Percentiles rank a stretch among this genome's conserved stretches.
phyloP scores from a whole-genome alignment of 2,329 filamentous ascomycete genomes.

The Paramyrothecium sp. region DNA sequence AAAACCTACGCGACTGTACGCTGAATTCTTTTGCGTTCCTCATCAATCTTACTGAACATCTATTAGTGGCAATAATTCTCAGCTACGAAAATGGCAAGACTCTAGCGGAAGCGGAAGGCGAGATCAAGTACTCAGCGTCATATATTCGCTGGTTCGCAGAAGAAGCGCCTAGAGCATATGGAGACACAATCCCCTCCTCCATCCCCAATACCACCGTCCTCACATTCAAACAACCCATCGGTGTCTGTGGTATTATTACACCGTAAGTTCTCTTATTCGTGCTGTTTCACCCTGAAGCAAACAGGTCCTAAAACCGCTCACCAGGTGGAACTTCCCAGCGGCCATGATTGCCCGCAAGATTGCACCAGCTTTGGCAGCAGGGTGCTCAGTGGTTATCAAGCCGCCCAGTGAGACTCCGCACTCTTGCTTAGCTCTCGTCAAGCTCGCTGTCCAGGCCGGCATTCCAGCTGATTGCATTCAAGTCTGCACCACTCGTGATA shows the following conservation, averaged over 20 bases:
- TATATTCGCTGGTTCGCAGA: conserved; percentile 58
- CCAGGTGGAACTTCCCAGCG: conserved; percentile 22
- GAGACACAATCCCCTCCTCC: conserved; percentile 58
- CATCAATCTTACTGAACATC: neutral
- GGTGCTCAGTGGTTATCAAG: conserved; percentile 74
- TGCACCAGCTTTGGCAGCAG: conserved; percentile 63
- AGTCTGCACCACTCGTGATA: conserved; percentile 24
- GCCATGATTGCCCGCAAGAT: conserved; percentile 37
- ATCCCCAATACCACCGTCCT: conserved; percentile 65
- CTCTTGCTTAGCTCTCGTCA: conserved; percentile 67
- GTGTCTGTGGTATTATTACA: conserved; percentile 44
- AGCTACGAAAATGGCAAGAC: conserved; percentile 56
- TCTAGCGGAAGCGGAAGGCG: conserved; percentile 49
- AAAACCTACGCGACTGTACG: conserved; percentile 23
- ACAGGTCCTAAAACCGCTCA: too few relatives aligned
- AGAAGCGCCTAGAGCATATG: conserved; percentile 50
- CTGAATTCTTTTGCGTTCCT: neutral
- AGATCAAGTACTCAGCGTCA: conserved; percentile 52
- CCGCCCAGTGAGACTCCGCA: conserved; percentile 73
- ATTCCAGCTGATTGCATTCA: conserved; percentile 49
- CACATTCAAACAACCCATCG: conserved; percentile 57
- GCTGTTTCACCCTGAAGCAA: neutral
- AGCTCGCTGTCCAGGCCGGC: conserved; percentile 69
- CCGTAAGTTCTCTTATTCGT: conserved; percentile 15
- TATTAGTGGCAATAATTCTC: conserved; percentile 25